These are phyloP conservation scores for Melanogaster broomeanus DNA, from an alignment of 768 basidiomycete species.

Conservation along the genomic window DNA sequence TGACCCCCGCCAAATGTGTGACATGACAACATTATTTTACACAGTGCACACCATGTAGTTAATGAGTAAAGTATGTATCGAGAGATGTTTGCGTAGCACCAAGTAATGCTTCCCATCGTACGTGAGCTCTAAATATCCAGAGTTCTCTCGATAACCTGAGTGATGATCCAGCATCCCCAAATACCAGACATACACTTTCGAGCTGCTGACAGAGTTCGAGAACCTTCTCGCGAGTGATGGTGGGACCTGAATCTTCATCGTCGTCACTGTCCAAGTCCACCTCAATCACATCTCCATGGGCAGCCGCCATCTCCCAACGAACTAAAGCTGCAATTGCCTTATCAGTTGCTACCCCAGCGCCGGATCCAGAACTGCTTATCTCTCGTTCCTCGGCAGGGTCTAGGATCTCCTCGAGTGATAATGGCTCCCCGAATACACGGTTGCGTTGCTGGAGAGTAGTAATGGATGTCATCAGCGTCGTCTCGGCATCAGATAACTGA, in stretches of 20 bases:
- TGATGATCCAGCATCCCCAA: neutral
- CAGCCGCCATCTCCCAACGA: neutral
- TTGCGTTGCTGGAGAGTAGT: conserved; percentile 8
- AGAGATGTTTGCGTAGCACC: too few relatives aligned
- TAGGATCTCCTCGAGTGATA: too few relatives aligned
- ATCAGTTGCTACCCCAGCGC: neutral
- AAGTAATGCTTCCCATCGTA: too few relatives aligned
- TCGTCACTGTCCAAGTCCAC: neutral
- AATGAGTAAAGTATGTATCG: neutral
- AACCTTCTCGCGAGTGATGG: neutral
- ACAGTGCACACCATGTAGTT: too few relatives aligned
- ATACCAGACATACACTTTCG: neutral
- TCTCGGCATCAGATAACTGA: conserved; percentile 1
- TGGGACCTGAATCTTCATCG: neutral
- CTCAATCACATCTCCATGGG: neutral
- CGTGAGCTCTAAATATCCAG: neutral
- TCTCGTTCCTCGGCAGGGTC: conserved; percentile 13
- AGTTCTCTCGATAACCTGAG: neutral
- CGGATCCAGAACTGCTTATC: neutral
- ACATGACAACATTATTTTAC: too few relatives aligned
- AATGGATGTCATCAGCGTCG: conserved; percentile 9
- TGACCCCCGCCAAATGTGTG: too few relatives aligned
- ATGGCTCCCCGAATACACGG: conserved; percentile 6
- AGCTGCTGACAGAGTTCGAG: neutral
- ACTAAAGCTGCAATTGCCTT: neutral